phyloP scores from a whole-genome alignment of 768 basidiomycete genomes.

The Galerina marginata region DNA sequence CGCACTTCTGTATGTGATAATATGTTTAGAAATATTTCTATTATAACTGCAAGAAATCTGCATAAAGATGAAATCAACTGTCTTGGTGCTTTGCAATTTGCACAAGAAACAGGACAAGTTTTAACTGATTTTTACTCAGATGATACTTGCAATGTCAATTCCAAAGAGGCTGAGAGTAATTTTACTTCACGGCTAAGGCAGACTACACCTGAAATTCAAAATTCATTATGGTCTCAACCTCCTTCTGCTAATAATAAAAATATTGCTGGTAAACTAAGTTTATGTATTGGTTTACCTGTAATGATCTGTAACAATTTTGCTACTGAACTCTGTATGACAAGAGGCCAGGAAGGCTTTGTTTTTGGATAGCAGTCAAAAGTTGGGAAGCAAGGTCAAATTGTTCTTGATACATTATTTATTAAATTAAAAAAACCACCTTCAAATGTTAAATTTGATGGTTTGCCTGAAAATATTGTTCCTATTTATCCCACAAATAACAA shows the following conservation, averaged over 20 bases:
- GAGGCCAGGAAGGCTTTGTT: too few species aligned
- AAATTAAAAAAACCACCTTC: constrained; percentile 30
- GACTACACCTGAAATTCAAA: constrained; percentile 18
- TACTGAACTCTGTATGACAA: too few species aligned
- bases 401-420: constrained; percentile 4
- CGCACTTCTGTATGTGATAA: constrained; percentile 14
- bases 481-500: constrained; percentile 13
- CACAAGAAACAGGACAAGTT: constrained; percentile 32
- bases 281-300: constrained; percentile 27
- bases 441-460: constrained; percentile 25
- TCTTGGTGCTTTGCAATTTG: constrained; percentile 17
- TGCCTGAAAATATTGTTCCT: constrained; percentile 39
- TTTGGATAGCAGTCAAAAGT: too few species aligned
- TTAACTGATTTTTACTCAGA: constrained; percentile 32
- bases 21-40: constrained; percentile 37
- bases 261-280: constrained; percentile 29
- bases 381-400: too few species aligned
- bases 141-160: constrained; percentile 17
- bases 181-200: neutral
- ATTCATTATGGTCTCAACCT: constrained; percentile 24
- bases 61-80: constrained; percentile 44
- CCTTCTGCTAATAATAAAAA: constrained; percentile 17
- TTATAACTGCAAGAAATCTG: constrained; percentile 43
- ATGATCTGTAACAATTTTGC: too few species aligned
- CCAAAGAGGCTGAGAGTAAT: neutral